Evolutionary conservation across 768 basidiomycete species (phyloP), one percentile per base, ranked within the genome.

Genomic region (Naganishia vishniacii): DNA sequence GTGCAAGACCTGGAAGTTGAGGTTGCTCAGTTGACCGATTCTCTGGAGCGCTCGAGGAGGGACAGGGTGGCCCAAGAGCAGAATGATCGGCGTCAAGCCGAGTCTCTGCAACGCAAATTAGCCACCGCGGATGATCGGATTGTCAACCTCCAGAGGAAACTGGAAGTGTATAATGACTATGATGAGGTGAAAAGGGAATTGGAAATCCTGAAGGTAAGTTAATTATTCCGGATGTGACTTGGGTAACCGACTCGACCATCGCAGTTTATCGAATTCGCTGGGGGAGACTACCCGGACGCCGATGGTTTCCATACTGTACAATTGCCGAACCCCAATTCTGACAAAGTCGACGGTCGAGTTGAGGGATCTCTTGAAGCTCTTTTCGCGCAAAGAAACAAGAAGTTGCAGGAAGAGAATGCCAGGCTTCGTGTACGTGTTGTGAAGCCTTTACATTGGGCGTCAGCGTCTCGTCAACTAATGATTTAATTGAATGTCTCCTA

Each of bases 121-220:
- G 15, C 32, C 20, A 34, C 12, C 23, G 53, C 53, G 1, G 26
- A 56, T 41, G 20, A 41, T 15, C 34, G 40, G 26, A 40, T 56
- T 5, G 18, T 16, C 40, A 11, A 23, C 32, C 53, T 56, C 12
- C 37, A 83, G 73, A 78, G 80, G 34, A 85, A 85, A 68, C 79
- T 98, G 40, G 85, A 84, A 70, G 84, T 84, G 68, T 89, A 87
- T 66, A 76, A 76, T 16, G 91, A 99, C 76, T 98, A 99, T 71
- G 94, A 98, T 71, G 93, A 98, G 79, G 85, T 98, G 73, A 98
- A 98, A 80, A 86, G 95, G 28, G 95, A 99, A 75, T 82, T 99
- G 29, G 92, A 92, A 73, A 98, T 99, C 68, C 89, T 98, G 90
- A 97, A 99, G 85, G 95, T 89, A 51, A 48, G 79, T 72, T 5